Conservation (phyloP, 2,329 filamentous ascomycete species). For the Nemania abortiva region DNA sequence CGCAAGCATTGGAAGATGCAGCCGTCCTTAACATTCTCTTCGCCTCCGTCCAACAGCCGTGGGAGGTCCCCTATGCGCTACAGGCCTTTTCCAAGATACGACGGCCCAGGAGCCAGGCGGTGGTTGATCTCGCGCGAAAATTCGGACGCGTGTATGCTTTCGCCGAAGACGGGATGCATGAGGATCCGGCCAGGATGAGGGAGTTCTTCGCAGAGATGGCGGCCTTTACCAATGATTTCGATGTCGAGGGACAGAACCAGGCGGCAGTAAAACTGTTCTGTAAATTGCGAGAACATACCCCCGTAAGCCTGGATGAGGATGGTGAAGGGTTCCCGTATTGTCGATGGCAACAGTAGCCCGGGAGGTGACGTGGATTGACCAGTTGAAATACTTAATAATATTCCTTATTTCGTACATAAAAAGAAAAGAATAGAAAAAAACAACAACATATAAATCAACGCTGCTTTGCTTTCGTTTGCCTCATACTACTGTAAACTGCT, state of each 20-base stretch:
- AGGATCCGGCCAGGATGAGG: constrained; percentile 48
- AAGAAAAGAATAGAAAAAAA: too few relatives aligned
- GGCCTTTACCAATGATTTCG: constrained; percentile 50
- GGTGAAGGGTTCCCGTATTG: too few relatives aligned
- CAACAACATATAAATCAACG: background rate
- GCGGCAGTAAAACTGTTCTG: too few relatives aligned
- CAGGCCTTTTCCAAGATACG: constrained; percentile 48
- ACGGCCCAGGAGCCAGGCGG: constrained; percentile 48
- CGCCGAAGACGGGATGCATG: constrained; percentile 48
- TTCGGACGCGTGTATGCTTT: constrained; percentile 49
- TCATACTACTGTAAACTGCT: background rate
- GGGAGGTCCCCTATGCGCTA: constrained; percentile 44
- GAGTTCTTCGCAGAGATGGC: constrained; percentile 47
- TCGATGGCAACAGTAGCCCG: too few relatives aligned
- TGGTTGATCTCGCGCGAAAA: constrained; percentile 49
- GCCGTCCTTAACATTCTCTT: constrained; percentile 49
- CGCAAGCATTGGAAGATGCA: constrained; percentile 55
- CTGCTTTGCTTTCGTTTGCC: background rate
- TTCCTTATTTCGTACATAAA: too few relatives aligned
- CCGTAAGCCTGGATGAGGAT: too few relatives aligned
- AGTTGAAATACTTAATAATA: too few relatives aligned
- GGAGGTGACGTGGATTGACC: too few relatives aligned
- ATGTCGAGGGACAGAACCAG: constrained; percentile 48
- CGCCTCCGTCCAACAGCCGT: constrained; percentile 20
- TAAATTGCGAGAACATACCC: too few relatives aligned